Base-by-base conservation (phyloP, 1,139 yeast genomes). In the Pichia sp. region DNA sequence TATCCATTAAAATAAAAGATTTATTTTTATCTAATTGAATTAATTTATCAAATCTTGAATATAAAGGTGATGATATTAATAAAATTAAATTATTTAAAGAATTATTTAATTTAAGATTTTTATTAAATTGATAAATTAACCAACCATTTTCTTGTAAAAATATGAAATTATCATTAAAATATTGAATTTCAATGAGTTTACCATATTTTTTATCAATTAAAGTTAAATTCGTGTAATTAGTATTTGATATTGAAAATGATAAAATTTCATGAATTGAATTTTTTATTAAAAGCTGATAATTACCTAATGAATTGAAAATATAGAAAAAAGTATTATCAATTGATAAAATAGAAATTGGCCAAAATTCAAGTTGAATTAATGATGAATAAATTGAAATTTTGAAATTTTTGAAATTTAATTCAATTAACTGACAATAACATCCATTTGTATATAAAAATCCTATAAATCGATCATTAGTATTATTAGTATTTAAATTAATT, bases 131-230 rank as follows among this genome's bases (percentile, higher is more conserved):
- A 48, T 60, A 60, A 4, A 61, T 47, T 2, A 53, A 43, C 65
- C 64, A 62, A 11, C 66, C 66, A 25, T 36, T 35, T 35, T 62
- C 63, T 41, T 62, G 66, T 11, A 56, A 36, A 1, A 60, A 48
- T 1, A 58, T 46, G 18, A 49, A 44, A 8, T 42, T 40, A 32
- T 26, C 26, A 9, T 48, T 44, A 5, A 54, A 37, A 5, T 34
- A n/a, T 29, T 44, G 34, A 2, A 59, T 48, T 29, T 55, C 54
- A 2, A 42, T 33, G 0, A 58, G 42, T 10, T 48, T 52, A 2
- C 63, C 63, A 42, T 44, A 52, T 5, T 38, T 30, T 3, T 50
- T 43, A 32, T 56, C 39, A 27, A 36, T 5, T 36, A 36, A 27
- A 18, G 18, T 18, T 18, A 18, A 18, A 18, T 18, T 18, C 18